phyloP scores from a whole-genome alignment of 1,139 yeast species.

The Suhomyces panamericanus region DNA sequence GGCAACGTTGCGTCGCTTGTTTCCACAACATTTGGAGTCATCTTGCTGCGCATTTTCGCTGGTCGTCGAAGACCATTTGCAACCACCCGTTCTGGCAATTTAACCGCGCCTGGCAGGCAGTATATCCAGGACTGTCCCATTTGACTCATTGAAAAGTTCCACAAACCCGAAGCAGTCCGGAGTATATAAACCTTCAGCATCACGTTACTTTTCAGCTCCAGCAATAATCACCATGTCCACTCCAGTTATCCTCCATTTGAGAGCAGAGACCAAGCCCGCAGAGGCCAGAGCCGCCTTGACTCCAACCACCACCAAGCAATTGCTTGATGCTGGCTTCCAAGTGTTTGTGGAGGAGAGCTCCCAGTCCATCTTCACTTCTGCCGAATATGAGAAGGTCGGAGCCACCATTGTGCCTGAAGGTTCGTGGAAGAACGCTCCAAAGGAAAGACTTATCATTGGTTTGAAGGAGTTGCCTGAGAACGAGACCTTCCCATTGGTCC shows the following conservation, averaged over 20 bases:
- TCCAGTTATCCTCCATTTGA: slow-evolving; percentile 65
- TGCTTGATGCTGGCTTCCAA: slow-evolving; percentile 85
- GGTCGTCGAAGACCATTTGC: slow-evolving; percentile 1
- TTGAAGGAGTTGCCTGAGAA: slow-evolving; percentile 92
- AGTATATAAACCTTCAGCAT: not conserved
- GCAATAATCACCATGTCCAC: slow-evolving; percentile 11
- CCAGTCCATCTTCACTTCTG: slow-evolving; percentile 73
- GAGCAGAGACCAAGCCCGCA: slow-evolving; percentile 96
- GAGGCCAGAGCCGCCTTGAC: slow-evolving; percentile 98
- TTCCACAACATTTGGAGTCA: no score
- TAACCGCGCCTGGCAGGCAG: slow-evolving; percentile 4
- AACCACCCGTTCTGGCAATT: slow-evolving; percentile 8
- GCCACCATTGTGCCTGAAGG: slow-evolving; percentile 89
- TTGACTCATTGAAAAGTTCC: slow-evolving; percentile 10
- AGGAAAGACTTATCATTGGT: slow-evolving; percentile 85
- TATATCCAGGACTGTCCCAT: not conserved
- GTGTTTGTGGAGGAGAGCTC: slow-evolving; percentile 84
- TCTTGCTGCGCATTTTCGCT: not conserved
- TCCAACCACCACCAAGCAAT: slow-evolving; percentile 82
- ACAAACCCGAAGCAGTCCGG: slow-evolving; percentile 4
- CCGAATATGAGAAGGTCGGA: slow-evolving; percentile 79
- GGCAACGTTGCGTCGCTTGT: no score
- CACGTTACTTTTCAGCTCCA: not conserved
- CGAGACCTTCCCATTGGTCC: slow-evolving; percentile 87
- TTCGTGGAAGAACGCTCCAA: slow-evolving; percentile 90